Base-by-base conservation (phyloP, 129 eudicot genomes). In the Escallonia herrerae region DNA sequence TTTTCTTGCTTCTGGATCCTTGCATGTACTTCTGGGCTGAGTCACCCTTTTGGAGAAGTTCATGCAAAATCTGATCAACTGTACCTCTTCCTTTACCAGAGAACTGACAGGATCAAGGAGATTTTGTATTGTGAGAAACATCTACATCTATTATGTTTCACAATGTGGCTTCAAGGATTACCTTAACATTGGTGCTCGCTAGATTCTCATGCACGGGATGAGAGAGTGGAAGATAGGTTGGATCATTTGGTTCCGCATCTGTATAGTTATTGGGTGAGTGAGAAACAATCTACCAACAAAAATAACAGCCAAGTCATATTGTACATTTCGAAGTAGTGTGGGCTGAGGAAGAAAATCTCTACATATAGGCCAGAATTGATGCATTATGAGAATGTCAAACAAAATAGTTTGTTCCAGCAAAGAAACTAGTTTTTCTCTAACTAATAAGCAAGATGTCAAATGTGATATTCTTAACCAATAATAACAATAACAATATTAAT, bases 11-110 rank as follows among this genome's bases (percentile, higher is more conserved):
- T 64, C 79, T 85, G 40, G 88, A 85, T 63, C 90, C 98, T 55
- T 88, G 96, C 58, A 68, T 73, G 73, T 80, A 81, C 69, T 84
- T 87, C 68, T 81, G 86, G 52, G 95, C 89, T 53, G 87, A 75
- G 73, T 91, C 98, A 4, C 98, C 95, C 49, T 80, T 85, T 72
- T 81, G 96, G 40, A 85, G 65, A 72, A 87, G 85, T 62, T 87
- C 89, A 58, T 87, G 89, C 76, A 91, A 63, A 62, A 91, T 67
- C 53, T 66, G 60, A 72, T 87, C 83, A 11, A 78, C 79, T 47
- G 71, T 67, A 64, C 60, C 68, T 52, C 72, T 83, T 72, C 69
- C 64, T 47, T 50, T 67, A 57, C 77, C 54, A 15, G 82, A 56
- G 15, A 59, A 49, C 91, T 84, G 84, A 75, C 5, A 49, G 3